These are phyloP conservation scores for Aegilops longissima DNA, from an alignment of 176 grass and related monocot genomes.

Conservation along the genomic window DNA sequence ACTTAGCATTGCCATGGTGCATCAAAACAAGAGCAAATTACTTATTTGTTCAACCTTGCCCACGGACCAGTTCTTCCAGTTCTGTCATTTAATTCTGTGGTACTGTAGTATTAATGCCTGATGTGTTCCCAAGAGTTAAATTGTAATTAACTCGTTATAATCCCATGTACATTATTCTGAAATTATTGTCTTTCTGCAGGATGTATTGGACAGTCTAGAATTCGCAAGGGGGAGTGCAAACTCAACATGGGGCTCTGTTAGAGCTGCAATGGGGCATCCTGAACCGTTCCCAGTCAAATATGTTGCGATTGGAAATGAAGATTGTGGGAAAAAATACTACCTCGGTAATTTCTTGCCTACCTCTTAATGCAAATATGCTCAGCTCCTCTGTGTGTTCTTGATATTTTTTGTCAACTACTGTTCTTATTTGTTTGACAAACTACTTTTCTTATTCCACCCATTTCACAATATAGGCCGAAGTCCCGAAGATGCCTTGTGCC, in stretches of 20 bases:
- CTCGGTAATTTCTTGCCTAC: slow-evolving; percentile 30
- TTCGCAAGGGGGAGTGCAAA: slow-evolving; percentile 81
- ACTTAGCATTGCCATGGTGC: background rate
- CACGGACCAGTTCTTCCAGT: background rate
- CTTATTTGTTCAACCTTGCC: slow-evolving; percentile 1
- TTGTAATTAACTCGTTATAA: background rate
- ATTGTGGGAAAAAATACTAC: slow-evolving; percentile 76
- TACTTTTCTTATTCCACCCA: slow-evolving; percentile 8
- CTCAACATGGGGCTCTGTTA: slow-evolving; percentile 92
- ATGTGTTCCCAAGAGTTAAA: background rate
- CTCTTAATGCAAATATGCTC: background rate
- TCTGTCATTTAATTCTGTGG: slow-evolving; percentile 3
- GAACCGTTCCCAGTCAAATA: slow-evolving; percentile 92
- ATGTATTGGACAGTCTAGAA: slow-evolving; percentile 85
- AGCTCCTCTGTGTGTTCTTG: background rate
- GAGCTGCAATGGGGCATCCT: slow-evolving; percentile 88
- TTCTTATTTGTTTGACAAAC: background rate
- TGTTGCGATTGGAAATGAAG: slow-evolving; percentile 95
- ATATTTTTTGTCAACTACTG: background rate
- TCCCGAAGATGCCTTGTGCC: background rate
- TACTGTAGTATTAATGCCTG: background rate
- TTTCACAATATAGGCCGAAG: background rate
- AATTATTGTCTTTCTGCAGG: slow-evolving; percentile 42
- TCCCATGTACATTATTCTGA: background rate
- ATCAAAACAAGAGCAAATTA: background rate